Evolutionary conservation across 164 flowering plant species (phyloP), one percentile per base, ranked within the genome.

Genomic region (Umbilicus rupestris): DNA sequence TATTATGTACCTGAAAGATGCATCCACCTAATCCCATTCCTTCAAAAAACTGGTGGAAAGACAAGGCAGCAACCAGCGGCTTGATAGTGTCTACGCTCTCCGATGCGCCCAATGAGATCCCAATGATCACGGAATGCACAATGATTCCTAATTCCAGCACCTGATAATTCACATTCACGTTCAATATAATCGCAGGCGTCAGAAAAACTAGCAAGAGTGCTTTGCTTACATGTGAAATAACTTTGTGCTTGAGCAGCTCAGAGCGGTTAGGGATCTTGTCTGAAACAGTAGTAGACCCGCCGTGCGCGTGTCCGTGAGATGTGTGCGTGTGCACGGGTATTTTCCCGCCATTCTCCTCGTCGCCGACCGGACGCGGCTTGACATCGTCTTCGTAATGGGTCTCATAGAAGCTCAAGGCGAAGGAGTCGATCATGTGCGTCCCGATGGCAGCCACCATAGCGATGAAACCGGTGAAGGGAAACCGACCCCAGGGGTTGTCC

Each of bases 281-380:
- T 3, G 1, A 14, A 57, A 5, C n/a, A 12, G 33, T 22, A 0
- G 78, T 83, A 11, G 77, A 73, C 39, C 76, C 72, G 35, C 86
- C 96, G 8, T 79, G 86, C 0, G 84, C 66, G 46, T 90, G 97
- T 57, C 71, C 87, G 20, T 92, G 88, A 22, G 96, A 94, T 12
- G 90, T 94, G 55, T 93, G 98, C 14, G 96, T 97, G 64, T 80
- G 92, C 63, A 90, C 90, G 65, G 87, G 96, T 80, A 93, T 86
- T 2, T 88, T 97, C 1, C 87, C 89, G 6, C 83, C 80, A 42
- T 79, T 94, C 62, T 86, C 94, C 66, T 84, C 92, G 8, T 89
- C 80, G 63, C 67, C 83, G 10, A 57, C 69, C 8, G 30, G 0
- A 19, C 72, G 76, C 57, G 65, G 45, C 20, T 63, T 73, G 7